Conservation (phyloP, 176 grass and related monocot species). For the Eremochloa ophiuroides region DNA sequence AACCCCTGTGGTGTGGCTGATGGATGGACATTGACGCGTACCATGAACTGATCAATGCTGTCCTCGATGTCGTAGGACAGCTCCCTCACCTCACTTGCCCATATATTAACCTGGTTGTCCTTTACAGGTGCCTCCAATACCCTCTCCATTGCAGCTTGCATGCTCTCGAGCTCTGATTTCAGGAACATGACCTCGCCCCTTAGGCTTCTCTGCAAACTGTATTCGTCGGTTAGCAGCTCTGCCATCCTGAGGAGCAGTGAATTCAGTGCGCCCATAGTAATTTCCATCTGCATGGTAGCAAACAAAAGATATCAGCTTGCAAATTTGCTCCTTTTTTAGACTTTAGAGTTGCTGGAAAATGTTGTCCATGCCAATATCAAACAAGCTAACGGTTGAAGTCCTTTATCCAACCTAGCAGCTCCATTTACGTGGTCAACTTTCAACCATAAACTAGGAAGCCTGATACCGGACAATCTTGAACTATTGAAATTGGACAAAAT, state of each 20-base stretch:
- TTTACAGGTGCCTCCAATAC: not conserved
- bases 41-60: slow-evolving; percentile 13
- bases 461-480: no score
- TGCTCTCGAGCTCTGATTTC: not conserved
- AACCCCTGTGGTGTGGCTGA: not conserved
- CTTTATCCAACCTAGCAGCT: no score
- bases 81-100: not conserved
- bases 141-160: not conserved
- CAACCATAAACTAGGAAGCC: no score
- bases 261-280: not conserved
- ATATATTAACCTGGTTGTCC: not conserved
- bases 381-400: not conserved
- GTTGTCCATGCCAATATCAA: not conserved
- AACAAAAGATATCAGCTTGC: not conserved
- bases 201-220: not conserved
- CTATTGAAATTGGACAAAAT: no score
- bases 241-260: not conserved
- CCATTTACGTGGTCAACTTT: no score
- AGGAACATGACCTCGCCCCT: slow-evolving; percentile 14
- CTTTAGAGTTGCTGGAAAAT: not conserved
- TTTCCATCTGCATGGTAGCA: not conserved
- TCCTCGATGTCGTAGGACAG: slow-evolving; percentile 13
- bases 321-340: not conserved
- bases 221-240: not conserved
- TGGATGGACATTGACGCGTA: not conserved